A percentile compares a stretch with the other conserved stretches of the same genome.
phyloP scores from a whole-genome alignment of 1,284 basidiomycete species.

The Tilletia caries region DNA sequence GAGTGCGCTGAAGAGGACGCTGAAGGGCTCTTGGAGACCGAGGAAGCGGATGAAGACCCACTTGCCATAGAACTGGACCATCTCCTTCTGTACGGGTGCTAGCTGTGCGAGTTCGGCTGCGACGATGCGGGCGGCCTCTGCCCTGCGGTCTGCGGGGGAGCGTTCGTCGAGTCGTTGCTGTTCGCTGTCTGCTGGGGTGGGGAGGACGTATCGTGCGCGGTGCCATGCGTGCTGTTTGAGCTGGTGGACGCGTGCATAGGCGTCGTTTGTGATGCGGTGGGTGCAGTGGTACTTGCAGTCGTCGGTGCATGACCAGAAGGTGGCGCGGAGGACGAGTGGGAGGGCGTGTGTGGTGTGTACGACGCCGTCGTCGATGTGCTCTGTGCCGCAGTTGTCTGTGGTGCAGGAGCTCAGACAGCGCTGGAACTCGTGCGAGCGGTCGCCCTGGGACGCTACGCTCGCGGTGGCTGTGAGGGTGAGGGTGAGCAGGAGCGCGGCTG shows the following conservation, averaged over 20 bases:
- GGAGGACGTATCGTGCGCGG: background rate
- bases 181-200: conserved; percentile 15
- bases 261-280: conserved; percentile 72
- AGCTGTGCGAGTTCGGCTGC: conserved; percentile 28
- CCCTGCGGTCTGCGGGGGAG: conserved; percentile 15
- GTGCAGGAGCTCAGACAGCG: conserved; percentile 44
- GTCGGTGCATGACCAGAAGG: conserved; percentile 71
- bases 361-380: conserved; percentile 44
- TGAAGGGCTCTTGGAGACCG: conserved; percentile 84
- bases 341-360: conserved; percentile 48
- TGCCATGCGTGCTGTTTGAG: conserved; percentile 49
- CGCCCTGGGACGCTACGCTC: conserved; percentile 41
- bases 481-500: too few relatives aligned
- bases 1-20: conserved; percentile 79
- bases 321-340: conserved; percentile 60
- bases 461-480: too few relatives aligned
- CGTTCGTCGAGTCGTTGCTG: background rate
- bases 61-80: conserved; percentile 69
- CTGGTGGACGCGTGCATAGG: conserved; percentile 54
- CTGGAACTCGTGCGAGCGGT: conserved; percentile 43
- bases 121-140: conserved; percentile 18
- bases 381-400: conserved; percentile 34
- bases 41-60: conserved; percentile 67
- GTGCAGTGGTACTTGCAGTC: conserved; percentile 87
- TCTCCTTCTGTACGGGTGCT: conserved; percentile 45